A percentile compares a stretch with the other conserved stretches of the same genome.
Evolutionary conservation across 2,329 filamentous ascomycete species (phyloP).

Genomic region (Fusarium camptoceras): DNA sequence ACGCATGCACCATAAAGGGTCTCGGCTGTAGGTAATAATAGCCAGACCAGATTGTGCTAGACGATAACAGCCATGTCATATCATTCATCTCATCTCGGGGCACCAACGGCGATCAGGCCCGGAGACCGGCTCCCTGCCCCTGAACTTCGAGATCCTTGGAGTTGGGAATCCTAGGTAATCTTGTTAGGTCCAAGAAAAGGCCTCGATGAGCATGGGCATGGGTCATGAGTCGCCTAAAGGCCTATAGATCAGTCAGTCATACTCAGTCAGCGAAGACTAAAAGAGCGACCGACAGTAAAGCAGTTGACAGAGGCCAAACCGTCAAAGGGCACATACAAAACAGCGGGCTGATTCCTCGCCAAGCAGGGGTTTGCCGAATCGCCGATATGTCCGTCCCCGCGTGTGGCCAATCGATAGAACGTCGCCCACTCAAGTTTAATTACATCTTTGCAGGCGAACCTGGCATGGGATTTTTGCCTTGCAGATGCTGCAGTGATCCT

Average conservation of each 20-base stretch:
- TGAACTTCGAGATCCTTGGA: slow-evolving; percentile 20
- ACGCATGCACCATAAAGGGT: slow-evolving; percentile 7
- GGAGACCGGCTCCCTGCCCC: slow-evolving; percentile 23
- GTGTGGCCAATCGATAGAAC: slow-evolving; percentile 38
- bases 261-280: slow-evolving; percentile 3
- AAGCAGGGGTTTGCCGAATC: slow-evolving; percentile 34
- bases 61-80: slow-evolving; percentile 20
- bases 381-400: slow-evolving; percentile 19
- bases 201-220: slow-evolving; percentile 19
- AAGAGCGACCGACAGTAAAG: slow-evolving; percentile 6
- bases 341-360: slow-evolving; percentile 13
- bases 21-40: slow-evolving; percentile 19
- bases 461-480: slow-evolving; percentile 18
- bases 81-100: slow-evolving; percentile 29
- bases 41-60: neutral
- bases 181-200: slow-evolving; percentile 16
- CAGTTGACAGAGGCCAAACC: slow-evolving; percentile 1
- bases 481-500: slow-evolving; percentile 1
- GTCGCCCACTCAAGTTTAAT: slow-evolving; percentile 44
- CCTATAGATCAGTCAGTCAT: slow-evolving; percentile 18
- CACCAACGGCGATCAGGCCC: slow-evolving; percentile 24
- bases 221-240: slow-evolving; percentile 30
- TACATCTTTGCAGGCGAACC: slow-evolving; percentile 31
- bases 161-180: slow-evolving; percentile 26
- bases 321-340: slow-evolving; percentile 5